phyloP scores from a whole-genome alignment of 768 basidiomycete genomes.

The Royoungia palumana region DNA sequence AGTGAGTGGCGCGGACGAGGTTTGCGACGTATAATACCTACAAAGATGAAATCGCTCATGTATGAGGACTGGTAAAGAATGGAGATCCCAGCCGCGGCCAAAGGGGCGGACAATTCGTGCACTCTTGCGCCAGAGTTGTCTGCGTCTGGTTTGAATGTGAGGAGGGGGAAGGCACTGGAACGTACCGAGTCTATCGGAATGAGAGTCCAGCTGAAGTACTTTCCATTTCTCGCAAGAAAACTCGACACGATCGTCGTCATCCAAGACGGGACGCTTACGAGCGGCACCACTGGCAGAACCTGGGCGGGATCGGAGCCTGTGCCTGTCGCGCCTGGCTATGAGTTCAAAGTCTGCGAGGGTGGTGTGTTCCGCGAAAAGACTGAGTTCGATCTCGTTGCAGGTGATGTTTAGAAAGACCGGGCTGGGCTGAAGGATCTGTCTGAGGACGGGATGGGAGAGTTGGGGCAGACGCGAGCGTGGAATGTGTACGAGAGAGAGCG shows the following conservation, averaged over 20 bases:
- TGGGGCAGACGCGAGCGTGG: constrained; percentile 63
- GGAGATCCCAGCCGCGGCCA: constrained; percentile 74
- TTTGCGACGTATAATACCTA: constrained; percentile 34
- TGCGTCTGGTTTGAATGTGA: constrained; percentile 23
- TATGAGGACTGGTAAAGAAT: constrained; percentile 83
- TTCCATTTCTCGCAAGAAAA: constrained; percentile 74
- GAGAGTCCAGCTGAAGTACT: constrained; percentile 79
- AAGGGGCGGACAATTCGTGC: constrained; percentile 69
- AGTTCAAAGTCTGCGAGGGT: constrained; percentile 57
- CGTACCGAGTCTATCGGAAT: constrained; percentile 66
- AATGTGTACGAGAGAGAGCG: constrained; percentile 71
- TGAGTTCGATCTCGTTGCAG: constrained; percentile 77
- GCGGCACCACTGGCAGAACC: constrained; percentile 36
- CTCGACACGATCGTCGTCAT: constrained; percentile 51
- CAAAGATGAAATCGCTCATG: constrained; percentile 80
- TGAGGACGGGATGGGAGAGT: constrained; percentile 59
- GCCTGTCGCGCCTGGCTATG: constrained; percentile 57
- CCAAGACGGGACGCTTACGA: constrained; percentile 19
- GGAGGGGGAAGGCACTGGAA: constrained; percentile 9
- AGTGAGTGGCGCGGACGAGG: background rate
- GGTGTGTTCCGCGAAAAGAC: constrained; percentile 63
- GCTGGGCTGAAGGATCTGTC: constrained; percentile 63
- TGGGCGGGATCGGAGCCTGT: constrained; percentile 40
- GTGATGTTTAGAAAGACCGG: constrained; percentile 73
- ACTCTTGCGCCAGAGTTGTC: constrained; percentile 71